Evolutionary conservation across 2,329 filamentous ascomycete genomes (phyloP), one percentile per base, ranked within the genome.

Genomic region (Sclerotinia nivalis): DNA sequence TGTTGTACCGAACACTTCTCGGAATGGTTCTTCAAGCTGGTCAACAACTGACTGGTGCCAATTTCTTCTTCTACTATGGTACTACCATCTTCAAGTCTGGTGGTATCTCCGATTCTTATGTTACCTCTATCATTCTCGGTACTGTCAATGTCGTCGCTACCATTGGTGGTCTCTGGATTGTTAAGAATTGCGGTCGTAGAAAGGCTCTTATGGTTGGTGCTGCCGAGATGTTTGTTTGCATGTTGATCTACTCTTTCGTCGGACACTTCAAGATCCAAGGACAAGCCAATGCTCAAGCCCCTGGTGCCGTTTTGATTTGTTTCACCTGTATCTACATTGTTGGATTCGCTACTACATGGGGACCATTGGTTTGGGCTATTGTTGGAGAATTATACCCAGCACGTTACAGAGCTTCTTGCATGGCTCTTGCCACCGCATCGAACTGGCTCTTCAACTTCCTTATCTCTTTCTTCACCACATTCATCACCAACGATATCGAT

Each of bases 391-490:
- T 91, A 65, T 92, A 89, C 78, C 89, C 89, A 0, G 85, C 85
- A 3, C 83, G 87, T 25, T 88, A 89, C 75, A 83, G 87, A 59
- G 86, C 87, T 5, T 84, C 84, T 76, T 85, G 83, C 66, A 88
- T 89, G 82, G 87, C 87, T 4, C 77, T 90, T 1, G 84, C 86
- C 0, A 89, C 88, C 0, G 84, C 87, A 0, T 85, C 83, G 76
- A 90, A 90, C 79, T 90, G 88, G 88, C 81, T 84, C 28, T 91
- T 89, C 87, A 90, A 90, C 80, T 90, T 93, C 80, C 77, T 91
- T 73, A 85, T 89, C 71, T 87, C 87, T 0, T 93, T 94, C 82
- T 92, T 93, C 83, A 93, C 91, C 0, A 89, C 91, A 0, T 93
- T 93, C 80, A 93, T 93, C 77, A 91, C 88, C 0, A 81, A 84